Conservation (phyloP, 352 stramenopile genomes). For the Pythium monospermum region DNA sequence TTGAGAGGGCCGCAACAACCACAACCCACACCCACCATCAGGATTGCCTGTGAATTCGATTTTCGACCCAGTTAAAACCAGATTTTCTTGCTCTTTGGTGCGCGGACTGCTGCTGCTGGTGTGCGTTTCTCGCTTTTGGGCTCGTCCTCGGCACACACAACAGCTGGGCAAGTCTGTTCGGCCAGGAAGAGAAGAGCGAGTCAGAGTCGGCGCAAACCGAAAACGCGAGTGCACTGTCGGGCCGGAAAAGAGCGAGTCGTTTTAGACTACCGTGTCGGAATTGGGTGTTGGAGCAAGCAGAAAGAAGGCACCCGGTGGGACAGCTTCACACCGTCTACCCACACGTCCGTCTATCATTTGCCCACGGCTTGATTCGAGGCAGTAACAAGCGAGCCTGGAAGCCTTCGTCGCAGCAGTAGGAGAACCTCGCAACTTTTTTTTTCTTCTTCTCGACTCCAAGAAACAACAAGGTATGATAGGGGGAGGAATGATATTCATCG, state of each 20-base stretch:
- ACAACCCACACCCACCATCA: slow-evolving; percentile 5
- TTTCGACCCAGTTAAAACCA: slow-evolving; percentile 13
- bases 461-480: not conserved
- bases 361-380: too few species aligned
- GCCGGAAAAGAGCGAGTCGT: not conserved
- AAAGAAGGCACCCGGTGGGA: not conserved
- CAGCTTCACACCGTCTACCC: not conserved
- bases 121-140: not conserved
- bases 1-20: not conserved
- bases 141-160: slow-evolving; percentile 17
- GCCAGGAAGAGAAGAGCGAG: slow-evolving; percentile 23
- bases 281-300: too few species aligned
- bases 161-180: slow-evolving; percentile 20
- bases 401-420: too few species aligned
- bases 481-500: not conserved
- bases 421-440: not conserved
- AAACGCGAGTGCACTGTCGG: slow-evolving; percentile 9
- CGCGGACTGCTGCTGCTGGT: too few species aligned
- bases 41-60: slow-evolving; percentile 7
- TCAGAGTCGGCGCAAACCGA: not conserved
- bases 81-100: too few species aligned
- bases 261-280: too few species aligned
- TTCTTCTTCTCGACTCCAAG: not conserved
- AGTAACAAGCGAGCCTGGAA: too few species aligned
- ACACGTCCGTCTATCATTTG: not conserved